These are phyloP conservation scores for Rhodotorula kratochvilovae DNA, from an alignment of 768 basidiomycete species.

Conservation along the genomic window DNA sequence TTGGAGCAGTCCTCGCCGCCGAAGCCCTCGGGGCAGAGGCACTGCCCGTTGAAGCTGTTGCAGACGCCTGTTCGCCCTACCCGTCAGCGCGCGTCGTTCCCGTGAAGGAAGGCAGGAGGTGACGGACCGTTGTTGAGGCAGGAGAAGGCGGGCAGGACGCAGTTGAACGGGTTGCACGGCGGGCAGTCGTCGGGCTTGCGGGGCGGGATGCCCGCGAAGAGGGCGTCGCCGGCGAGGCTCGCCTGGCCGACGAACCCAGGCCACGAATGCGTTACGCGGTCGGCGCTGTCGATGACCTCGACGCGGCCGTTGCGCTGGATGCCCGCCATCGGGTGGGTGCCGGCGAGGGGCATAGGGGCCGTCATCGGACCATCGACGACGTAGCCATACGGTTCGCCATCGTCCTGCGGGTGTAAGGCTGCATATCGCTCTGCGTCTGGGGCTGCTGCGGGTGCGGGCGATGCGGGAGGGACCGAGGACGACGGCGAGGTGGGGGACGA, in stretches of 20 bases:
- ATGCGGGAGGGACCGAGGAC: not conserved
- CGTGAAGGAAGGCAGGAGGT: not conserved
- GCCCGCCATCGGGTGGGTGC: not conserved
- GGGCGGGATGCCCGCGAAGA: not conserved
- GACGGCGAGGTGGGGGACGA: not conserved
- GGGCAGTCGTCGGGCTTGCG: constrained; percentile 29
- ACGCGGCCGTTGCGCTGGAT: not conserved
- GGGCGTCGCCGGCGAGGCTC: not conserved
- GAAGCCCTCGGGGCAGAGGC: constrained; percentile 96
- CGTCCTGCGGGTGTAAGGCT: no score
- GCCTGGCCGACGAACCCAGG: not conserved
- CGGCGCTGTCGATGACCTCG: not conserved
- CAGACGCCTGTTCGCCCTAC: constrained; percentile 59
- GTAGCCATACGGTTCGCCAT: no score
- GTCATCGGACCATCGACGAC: no score
- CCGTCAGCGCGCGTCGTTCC: not conserved
- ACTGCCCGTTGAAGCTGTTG: constrained; percentile 87
- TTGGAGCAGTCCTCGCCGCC: constrained; percentile 90
- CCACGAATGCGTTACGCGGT: not conserved
- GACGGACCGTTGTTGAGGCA: constrained; percentile 63
- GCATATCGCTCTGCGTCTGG: not conserved
- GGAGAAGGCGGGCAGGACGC: constrained; percentile 79
- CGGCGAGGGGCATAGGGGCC: constrained; percentile 6
- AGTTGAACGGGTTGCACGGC: constrained; percentile 72
- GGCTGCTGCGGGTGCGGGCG: not conserved